These are phyloP conservation scores for Shiraia sp. DNA, from an alignment of 2,329 filamentous ascomycete genomes.

Conservation along the genomic window DNA sequence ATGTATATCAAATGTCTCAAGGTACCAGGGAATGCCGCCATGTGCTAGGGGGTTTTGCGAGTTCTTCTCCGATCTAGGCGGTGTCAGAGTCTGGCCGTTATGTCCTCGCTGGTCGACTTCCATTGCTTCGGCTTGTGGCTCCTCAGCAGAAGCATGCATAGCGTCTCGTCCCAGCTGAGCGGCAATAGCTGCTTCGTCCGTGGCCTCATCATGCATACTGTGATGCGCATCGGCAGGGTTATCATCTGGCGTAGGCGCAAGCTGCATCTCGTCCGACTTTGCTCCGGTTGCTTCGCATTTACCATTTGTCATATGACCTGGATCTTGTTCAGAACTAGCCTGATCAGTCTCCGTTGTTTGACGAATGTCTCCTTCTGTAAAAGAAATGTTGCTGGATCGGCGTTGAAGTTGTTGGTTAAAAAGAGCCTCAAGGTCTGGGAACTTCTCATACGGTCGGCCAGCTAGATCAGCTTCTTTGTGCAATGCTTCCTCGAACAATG, in stretches of 20 bases:
- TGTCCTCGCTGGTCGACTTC: constrained; percentile 21
- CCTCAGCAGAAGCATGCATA: constrained; percentile 22
- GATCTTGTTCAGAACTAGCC: constrained; percentile 10
- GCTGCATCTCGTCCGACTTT: constrained; percentile 28
- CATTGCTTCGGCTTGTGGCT: constrained; percentile 21
- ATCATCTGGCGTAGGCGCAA: constrained; percentile 43
- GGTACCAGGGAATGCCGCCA: constrained; percentile 87
- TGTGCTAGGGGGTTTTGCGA: constrained; percentile 49
- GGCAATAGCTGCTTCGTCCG: constrained; percentile 42
- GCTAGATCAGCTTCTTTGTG: constrained; percentile 81
- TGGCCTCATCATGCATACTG: constrained; percentile 34
- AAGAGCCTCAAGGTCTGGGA: constrained; percentile 74
- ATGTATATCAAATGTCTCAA: constrained; percentile 75
- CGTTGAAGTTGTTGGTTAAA: constrained; percentile 66
- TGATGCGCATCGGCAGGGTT: constrained; percentile 34
- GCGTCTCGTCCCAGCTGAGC: constrained; percentile 38
- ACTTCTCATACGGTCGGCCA: constrained; percentile 69
- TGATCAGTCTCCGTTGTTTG: constrained; percentile 24
- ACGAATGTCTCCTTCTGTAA: constrained; percentile 23
- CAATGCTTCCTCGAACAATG: constrained; percentile 74
- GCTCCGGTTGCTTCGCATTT: constrained; percentile 12
- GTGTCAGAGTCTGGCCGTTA: constrained; percentile 60
- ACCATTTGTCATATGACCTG: constrained; percentile 16
- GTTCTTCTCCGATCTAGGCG: constrained; percentile 62
- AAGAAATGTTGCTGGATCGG: constrained; percentile 49